Percentiles rank a stretch among this genome's conserved stretches.
Evolutionary conservation across 805 yeast species (phyloP).

Genomic region (Saturnispora sekii): DNA sequence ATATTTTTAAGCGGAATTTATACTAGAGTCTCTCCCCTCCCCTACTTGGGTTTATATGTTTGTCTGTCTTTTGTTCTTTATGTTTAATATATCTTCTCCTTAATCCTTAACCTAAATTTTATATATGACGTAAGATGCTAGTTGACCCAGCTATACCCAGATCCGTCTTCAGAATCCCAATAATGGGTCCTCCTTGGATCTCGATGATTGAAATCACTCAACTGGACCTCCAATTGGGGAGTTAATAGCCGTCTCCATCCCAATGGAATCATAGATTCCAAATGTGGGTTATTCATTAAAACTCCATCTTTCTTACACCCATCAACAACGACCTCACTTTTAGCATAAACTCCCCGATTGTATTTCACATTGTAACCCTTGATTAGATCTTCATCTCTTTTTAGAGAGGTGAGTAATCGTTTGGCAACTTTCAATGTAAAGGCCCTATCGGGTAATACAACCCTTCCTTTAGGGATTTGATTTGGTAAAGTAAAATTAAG

Average conservation of each 20-base stretch:
- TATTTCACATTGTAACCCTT: conserved; percentile 11
- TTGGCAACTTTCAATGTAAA: neutral
- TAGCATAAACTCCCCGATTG: conserved; percentile 7
- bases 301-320: conserved; percentile 12
- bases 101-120: no score
- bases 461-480: neutral
- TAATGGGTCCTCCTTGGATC: conserved; percentile 1
- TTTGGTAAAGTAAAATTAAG: neutral
- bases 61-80: no score
- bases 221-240: conserved; percentile 4
- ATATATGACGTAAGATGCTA: no score
- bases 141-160: conserved; percentile 5
- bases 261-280: conserved; percentile 24
- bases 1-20: neutral
- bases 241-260: conserved; percentile 21
- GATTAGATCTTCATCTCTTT: neutral
- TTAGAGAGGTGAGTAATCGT: neutral
- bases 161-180: conserved; percentile 11
- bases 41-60: no score
- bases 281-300: conserved; percentile 23
- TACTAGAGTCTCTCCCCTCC: no score
- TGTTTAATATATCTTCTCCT: no score
- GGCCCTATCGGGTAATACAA: no score
- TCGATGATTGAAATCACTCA: no score
- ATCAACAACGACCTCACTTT: conserved; percentile 7